Evolutionary conservation across 768 basidiomycete species (phyloP).

Genomic region (Podaxis rugospora): DNA sequence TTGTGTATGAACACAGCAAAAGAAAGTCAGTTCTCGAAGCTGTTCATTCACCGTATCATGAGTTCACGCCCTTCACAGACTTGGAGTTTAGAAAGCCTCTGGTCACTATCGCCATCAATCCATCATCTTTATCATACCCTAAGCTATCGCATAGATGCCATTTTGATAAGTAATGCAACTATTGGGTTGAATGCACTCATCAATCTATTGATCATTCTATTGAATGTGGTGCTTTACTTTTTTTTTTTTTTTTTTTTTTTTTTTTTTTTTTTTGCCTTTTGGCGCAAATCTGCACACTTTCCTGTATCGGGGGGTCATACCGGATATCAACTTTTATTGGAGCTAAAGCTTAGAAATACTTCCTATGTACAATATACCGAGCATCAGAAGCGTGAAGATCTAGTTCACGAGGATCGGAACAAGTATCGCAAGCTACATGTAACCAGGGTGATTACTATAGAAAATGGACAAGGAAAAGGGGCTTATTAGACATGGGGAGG

Average conservation of each 20-base stretch:
- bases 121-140: conserved; percentile 5
- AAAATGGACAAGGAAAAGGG: neutral
- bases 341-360: conserved; percentile 12
- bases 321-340: conserved; percentile 4
- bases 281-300: neutral
- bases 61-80: conserved; percentile 32
- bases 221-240: neutral
- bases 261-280: neutral
- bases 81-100: conserved; percentile 48
- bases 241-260: neutral
- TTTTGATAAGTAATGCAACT: conserved; percentile 12
- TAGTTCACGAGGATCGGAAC: neutral
- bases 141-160: conserved; percentile 8
- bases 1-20: conserved; percentile 88
- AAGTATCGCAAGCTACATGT: conserved; percentile 4
- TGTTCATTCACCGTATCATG: conserved; percentile 4
- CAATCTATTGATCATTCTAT: neutral
- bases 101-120: conserved; percentile 6
- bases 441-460: conserved; percentile 3
- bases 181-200: conserved; percentile 3
- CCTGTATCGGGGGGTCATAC: neutral
- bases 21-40: conserved; percentile 47
- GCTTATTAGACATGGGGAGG: neutral
- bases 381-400: conserved; percentile 6
- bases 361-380: conserved; percentile 13